A percentile compares a stretch with the other conserved stretches of the same genome.
Evolutionary conservation across 1,139 yeast genomes (phyloP).

Genomic region (Geotrichum restrictum): DNA sequence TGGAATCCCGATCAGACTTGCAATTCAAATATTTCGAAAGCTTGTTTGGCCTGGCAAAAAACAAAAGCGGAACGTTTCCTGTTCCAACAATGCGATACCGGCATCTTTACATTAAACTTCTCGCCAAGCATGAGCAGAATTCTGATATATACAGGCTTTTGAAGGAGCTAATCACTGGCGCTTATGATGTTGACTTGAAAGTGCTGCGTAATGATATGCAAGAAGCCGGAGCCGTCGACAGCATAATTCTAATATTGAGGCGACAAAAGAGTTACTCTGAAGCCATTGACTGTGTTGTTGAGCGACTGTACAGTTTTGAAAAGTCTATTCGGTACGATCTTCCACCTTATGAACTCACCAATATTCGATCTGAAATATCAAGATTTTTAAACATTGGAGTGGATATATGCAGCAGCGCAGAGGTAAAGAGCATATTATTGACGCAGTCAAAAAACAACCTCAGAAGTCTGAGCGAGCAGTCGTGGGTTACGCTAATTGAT

Average conservation of each 20-base stretch:
- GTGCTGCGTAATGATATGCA: conserved; percentile 34
- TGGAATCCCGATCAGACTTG: conserved; percentile 24
- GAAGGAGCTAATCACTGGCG: conserved; percentile 25
- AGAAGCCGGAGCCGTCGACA: conserved; percentile 31
- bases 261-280: conserved; percentile 33
- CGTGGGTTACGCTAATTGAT: conserved; percentile 35
- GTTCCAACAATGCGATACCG: conserved; percentile 29
- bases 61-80: conserved; percentile 20
- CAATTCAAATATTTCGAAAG: conserved; percentile 28
- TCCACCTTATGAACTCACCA: conserved; percentile 4
- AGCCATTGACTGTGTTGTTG: conserved; percentile 37
- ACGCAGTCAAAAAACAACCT: conserved; percentile 1
- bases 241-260: conserved; percentile 31
- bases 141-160: conserved; percentile 28
- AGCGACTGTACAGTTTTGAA: conserved; percentile 29
- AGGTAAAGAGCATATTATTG: conserved; percentile 6
- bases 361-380: conserved; percentile 22
- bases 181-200: conserved; percentile 35
- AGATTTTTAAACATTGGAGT: conserved; percentile 31
- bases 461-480: conserved; percentile 23
- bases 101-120: conserved; percentile 30
- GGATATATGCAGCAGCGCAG: conserved; percentile 27
- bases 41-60: conserved; percentile 25
- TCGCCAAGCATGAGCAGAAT: conserved; percentile 27
- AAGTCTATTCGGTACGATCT: conserved; percentile 16